Conservation (phyloP, 179 eudicot genomes). For the Beta macrorhiza region DNA sequence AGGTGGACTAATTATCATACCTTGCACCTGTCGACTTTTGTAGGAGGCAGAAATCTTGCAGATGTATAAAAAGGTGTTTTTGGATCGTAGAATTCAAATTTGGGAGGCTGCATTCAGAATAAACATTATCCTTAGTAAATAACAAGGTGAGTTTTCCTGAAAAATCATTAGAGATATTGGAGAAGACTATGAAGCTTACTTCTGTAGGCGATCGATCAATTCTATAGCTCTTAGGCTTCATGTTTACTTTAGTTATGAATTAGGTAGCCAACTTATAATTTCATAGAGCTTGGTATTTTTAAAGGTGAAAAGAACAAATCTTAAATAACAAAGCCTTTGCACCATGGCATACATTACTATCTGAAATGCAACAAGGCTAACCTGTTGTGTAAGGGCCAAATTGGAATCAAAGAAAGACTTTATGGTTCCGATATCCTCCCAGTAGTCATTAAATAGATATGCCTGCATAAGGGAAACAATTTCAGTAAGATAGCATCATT, state of each 20-base stretch:
- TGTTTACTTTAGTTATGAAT: no score
- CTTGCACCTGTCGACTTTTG: constrained; percentile 79
- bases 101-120: constrained; percentile 55
- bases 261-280: no score
- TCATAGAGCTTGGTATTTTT: no score
- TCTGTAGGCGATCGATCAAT: no score
- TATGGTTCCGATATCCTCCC: constrained; percentile 94
- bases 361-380: constrained; percentile 23
- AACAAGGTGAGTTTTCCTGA: not conserved
- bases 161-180: not conserved
- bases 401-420: constrained; percentile 90
- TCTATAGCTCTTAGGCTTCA: no score
- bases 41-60: constrained; percentile 83
- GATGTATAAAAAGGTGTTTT: constrained; percentile 87
- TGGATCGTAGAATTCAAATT: constrained; percentile 79
- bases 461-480: constrained; percentile 48
- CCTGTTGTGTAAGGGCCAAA: constrained; percentile 90
- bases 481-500: not conserved
- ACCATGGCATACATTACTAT: not conserved
- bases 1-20: constrained; percentile 31
- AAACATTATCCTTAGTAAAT: not conserved
- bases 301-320: no score
- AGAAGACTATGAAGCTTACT: no score
- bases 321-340: not conserved
- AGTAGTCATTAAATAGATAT: constrained; percentile 81